Percentiles rank a stretch among this genome's conserved stretches.
phyloP scores from a whole-genome alignment of 495 filamentous ascomycete genomes.

The Tuber microsphaerosporum region DNA sequence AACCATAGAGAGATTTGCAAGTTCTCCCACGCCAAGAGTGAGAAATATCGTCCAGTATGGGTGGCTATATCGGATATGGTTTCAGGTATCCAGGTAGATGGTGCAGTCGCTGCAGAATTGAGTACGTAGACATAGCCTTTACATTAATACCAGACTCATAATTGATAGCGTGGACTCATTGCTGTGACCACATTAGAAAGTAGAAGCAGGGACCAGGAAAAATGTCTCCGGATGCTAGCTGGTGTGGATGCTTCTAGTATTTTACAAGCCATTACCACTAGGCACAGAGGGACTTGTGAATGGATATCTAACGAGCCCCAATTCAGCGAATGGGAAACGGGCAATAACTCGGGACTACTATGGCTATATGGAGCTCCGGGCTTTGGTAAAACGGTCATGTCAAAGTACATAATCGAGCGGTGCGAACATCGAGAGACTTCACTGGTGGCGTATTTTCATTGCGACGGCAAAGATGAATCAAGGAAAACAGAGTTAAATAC shows the following conservation, averaged over 20 bases:
- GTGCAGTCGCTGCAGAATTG: neutral
- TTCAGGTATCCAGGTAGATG: neutral
- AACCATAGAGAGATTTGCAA: constrained; percentile 8
- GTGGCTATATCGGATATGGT: constrained; percentile 7
- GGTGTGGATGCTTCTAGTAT: neutral
- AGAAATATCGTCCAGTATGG: constrained; percentile 11
- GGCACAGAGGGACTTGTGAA: constrained; percentile 14
- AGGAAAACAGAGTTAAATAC: constrained; percentile 4
- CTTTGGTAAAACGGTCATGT: constrained; percentile 15
- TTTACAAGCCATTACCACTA: neutral
- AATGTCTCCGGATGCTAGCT: neutral
- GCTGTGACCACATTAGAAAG: neutral
- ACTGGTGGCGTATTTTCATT: neutral
- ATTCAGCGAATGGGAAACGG: neutral
- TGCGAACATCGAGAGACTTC: neutral
- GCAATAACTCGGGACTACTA: neutral
- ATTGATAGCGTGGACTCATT: neutral
- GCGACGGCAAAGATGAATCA: neutral
- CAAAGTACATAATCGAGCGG: constrained; percentile 6
- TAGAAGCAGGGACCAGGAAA: neutral
- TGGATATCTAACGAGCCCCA: constrained; percentile 10
- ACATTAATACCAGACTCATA: neutral
- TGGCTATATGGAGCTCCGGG: constrained; percentile 13
- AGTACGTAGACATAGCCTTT: neutral
- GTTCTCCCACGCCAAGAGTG: constrained; percentile 7